Evolutionary conservation across 345 rosid genomes (phyloP).

Genomic region (Gossypium mustelinum): DNA sequence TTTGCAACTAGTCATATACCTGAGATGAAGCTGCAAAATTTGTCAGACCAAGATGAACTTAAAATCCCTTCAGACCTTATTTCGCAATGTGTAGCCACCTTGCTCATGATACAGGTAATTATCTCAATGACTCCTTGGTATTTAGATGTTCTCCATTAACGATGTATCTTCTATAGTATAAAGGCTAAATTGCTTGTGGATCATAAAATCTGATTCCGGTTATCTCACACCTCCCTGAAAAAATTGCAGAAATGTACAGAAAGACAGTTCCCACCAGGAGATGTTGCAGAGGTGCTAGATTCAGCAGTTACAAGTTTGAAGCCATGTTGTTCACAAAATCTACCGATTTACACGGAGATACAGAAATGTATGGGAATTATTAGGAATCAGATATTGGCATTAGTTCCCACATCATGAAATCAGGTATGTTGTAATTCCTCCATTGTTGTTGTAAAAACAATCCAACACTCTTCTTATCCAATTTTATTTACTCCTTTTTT

Average conservation of each 20-base stretch:
- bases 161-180: too few relatives aligned
- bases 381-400: constrained; percentile 62
- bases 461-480: not conserved
- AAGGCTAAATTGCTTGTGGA: not conserved
- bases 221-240: not conserved
- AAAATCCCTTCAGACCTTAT: constrained; percentile 62
- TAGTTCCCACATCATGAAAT: constrained; percentile 39
- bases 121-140: not conserved
- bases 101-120: constrained; percentile 76
- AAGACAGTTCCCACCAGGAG: constrained; percentile 75
- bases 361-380: constrained; percentile 88
- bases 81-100: constrained; percentile 60
- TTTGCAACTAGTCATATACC: constrained; percentile 26
- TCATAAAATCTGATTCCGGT: constrained; percentile 1
- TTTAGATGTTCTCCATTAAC: too few relatives aligned
- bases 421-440: not conserved
- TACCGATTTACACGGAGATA: constrained; percentile 72
- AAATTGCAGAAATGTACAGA: constrained; percentile 79
- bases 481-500: not conserved
- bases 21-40: constrained; percentile 31
- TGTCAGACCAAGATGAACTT: constrained; percentile 31
- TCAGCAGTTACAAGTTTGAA: constrained; percentile 68
- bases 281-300: constrained; percentile 71
- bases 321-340: constrained; percentile 73
- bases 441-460: constrained; percentile 24